Percentiles rank a stretch among this genome's conserved stretches.
Conservation (phyloP, 2,329 filamentous ascomycete species). For the Monosporascus sp. region DNA sequence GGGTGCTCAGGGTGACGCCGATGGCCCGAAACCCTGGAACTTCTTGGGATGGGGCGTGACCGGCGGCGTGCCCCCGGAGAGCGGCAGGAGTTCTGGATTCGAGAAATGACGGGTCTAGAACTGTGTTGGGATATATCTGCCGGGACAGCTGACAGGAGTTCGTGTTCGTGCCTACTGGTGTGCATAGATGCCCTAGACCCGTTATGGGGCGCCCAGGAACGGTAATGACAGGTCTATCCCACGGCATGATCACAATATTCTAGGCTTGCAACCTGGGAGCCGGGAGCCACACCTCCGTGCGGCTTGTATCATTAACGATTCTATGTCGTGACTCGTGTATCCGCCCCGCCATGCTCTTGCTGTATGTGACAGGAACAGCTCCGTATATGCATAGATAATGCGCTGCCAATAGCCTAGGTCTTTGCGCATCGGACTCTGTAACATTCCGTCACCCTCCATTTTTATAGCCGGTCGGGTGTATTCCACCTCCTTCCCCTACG, state of each 20-base stretch:
- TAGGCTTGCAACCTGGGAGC: not conserved
- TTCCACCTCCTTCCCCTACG: too few species aligned
- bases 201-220: too few species aligned
- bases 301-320: constrained; percentile 13
- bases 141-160: too few species aligned
- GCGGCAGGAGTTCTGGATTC: constrained; percentile 16
- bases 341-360: not conserved
- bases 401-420: too few species aligned
- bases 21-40: constrained; percentile 10
- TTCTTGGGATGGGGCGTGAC: constrained; percentile 23
- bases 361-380: constrained; percentile 7
- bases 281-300: constrained; percentile 7
- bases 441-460: too few species aligned
- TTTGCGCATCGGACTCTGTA: too few species aligned
- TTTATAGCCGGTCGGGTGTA: too few species aligned
- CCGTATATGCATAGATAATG: not conserved
- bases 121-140: too few species aligned
- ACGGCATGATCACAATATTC: too few species aligned
- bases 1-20: not conserved
- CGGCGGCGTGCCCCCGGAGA: constrained; percentile 6
- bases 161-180: too few species aligned
- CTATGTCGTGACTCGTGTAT: constrained; percentile 10
- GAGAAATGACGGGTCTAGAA: not conserved
- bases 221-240: too few species aligned
- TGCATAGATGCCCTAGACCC: too few species aligned